These are phyloP conservation scores for Xerocomellus amylosporus DNA, from an alignment of 768 basidiomycete species.

Conservation along the genomic window DNA sequence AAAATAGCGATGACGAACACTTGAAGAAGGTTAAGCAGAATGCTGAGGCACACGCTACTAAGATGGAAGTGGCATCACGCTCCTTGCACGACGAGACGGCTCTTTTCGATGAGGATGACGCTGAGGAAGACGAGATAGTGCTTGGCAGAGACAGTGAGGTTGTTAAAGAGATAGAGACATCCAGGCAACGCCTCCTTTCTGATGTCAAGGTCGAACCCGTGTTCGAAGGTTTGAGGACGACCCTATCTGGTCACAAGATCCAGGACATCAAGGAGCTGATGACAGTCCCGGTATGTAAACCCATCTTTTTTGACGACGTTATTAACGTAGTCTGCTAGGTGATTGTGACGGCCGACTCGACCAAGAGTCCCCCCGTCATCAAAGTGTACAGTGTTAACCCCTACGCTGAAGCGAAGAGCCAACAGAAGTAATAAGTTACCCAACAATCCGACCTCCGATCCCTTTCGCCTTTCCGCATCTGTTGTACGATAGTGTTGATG, in stretches of 20 bases:
- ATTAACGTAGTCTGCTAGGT: conserved; percentile 49
- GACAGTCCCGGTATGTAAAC: conserved; percentile 78
- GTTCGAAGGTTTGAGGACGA: conserved; percentile 81
- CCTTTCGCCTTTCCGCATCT: conserved; percentile 6
- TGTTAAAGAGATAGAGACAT: conserved; percentile 52
- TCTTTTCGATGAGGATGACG: conserved; percentile 86
- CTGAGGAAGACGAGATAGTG: conserved; percentile 76
- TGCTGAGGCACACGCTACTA: conserved; percentile 84
- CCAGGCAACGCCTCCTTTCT: conserved; percentile 75
- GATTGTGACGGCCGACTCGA: conserved; percentile 91
- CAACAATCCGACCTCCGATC: conserved; percentile 1
- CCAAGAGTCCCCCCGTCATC: conserved; percentile 95
- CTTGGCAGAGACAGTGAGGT: conserved; percentile 54
- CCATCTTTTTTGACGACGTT: not conserved
- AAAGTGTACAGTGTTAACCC: conserved; percentile 97
- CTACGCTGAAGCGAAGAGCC: conserved; percentile 58
- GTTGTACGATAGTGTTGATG: conserved; percentile 33
- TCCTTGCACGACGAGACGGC: conserved; percentile 85
- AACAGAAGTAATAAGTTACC: conserved; percentile 33
- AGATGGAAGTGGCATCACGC: conserved; percentile 88
- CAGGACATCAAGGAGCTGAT: conserved; percentile 94
- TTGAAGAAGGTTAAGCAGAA: conserved; percentile 92
- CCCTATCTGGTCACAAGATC: conserved; percentile 81
- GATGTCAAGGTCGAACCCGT: conserved; percentile 70
- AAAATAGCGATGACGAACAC: conserved; percentile 95